phyloP scores from a whole-genome alignment of 441 rosid species.

The Lagerstroemia fauriei region DNA sequence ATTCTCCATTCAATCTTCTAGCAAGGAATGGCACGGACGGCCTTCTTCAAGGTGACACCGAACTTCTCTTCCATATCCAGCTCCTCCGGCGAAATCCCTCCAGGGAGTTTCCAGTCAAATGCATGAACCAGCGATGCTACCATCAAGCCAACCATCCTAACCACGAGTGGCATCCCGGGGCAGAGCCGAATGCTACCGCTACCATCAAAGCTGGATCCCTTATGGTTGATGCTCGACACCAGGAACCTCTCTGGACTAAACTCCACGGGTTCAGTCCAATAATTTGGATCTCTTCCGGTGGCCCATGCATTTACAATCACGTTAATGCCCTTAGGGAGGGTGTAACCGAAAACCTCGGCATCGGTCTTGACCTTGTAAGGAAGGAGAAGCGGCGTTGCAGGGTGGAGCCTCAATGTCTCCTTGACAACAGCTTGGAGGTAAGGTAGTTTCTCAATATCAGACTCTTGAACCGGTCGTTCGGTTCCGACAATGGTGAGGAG shows the following conservation, averaged over 20 bases:
- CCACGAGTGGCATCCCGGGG: constrained; percentile 17
- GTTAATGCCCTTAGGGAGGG: constrained; percentile 13
- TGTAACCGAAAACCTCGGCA: constrained; percentile 4
- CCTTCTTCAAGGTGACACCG: constrained; percentile 19
- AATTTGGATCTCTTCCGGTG: constrained; percentile 15
- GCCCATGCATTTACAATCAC: constrained; percentile 23
- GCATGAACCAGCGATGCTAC: constrained; percentile 16
- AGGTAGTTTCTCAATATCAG: constrained; percentile 2
- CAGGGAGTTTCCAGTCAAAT: constrained; percentile 16
- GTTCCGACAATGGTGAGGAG: constrained; percentile 11
- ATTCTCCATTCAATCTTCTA: neutral
- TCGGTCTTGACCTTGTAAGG: constrained; percentile 12
- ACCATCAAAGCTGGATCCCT: constrained; percentile 15
- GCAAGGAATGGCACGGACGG: constrained; percentile 7
- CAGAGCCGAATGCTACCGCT: constrained; percentile 15
- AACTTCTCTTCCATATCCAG: constrained; percentile 23
- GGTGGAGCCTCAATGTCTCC: constrained; percentile 25
- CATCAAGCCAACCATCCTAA: constrained; percentile 18
- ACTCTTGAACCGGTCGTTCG: constrained; percentile 11
- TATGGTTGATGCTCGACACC: constrained; percentile 6
- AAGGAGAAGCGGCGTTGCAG: constrained; percentile 18
- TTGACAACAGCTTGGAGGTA: constrained; percentile 22
- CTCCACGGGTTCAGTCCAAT: constrained; percentile 13
- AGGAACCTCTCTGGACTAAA: constrained; percentile 20
- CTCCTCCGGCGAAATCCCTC: neutral